These are phyloP conservation scores for Ophiocordyceps robertsii DNA, from an alignment of 2,329 filamentous ascomycete species.

Conservation along the genomic window DNA sequence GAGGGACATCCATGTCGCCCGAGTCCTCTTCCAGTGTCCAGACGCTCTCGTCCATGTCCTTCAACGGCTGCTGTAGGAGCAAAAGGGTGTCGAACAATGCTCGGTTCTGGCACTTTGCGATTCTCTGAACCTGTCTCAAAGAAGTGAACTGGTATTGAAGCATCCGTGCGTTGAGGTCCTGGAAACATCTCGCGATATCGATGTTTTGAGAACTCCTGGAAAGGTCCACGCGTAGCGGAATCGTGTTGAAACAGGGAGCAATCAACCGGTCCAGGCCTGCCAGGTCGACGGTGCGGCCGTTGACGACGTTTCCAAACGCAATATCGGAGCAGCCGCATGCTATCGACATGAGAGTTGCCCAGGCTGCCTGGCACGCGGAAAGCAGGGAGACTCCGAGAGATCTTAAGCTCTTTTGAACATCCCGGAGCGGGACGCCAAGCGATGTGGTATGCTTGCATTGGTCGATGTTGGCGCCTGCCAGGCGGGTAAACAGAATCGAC, in stretches of 20 bases:
- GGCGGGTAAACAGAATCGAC: slow-evolving; percentile 11
- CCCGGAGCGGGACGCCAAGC: slow-evolving; percentile 23
- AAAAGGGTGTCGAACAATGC: slow-evolving; percentile 70
- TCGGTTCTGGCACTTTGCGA: slow-evolving; percentile 23
- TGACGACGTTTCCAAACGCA: slow-evolving; percentile 80
- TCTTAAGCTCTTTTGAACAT: slow-evolving; percentile 35
- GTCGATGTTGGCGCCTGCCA: slow-evolving; percentile 7
- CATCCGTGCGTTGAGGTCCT: slow-evolving; percentile 46
- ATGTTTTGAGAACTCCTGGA: slow-evolving; percentile 32
- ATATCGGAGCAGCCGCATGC: slow-evolving; percentile 48
- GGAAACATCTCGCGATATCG: slow-evolving; percentile 45
- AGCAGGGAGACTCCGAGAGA: slow-evolving; percentile 48
- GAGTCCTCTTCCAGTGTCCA: slow-evolving; percentile 45
- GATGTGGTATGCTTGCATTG: slow-evolving; percentile 15
- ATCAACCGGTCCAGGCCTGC: slow-evolving; percentile 57
- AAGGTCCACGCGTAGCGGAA: slow-evolving; percentile 54
- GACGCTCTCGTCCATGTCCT: slow-evolving; percentile 38
- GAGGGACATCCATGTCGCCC: slow-evolving; percentile 57
- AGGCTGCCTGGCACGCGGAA: slow-evolving; percentile 57
- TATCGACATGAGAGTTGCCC: slow-evolving; percentile 50
- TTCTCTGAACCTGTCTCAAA: slow-evolving; percentile 54
- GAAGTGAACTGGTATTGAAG: slow-evolving; percentile 63
- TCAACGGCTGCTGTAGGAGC: slow-evolving; percentile 56
- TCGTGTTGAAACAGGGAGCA: slow-evolving; percentile 87
- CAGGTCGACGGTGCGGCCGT: slow-evolving; percentile 56